Evolutionary conservation across 345 rosid genomes (phyloP).

Genomic region (Pugionium dolabratum): DNA sequence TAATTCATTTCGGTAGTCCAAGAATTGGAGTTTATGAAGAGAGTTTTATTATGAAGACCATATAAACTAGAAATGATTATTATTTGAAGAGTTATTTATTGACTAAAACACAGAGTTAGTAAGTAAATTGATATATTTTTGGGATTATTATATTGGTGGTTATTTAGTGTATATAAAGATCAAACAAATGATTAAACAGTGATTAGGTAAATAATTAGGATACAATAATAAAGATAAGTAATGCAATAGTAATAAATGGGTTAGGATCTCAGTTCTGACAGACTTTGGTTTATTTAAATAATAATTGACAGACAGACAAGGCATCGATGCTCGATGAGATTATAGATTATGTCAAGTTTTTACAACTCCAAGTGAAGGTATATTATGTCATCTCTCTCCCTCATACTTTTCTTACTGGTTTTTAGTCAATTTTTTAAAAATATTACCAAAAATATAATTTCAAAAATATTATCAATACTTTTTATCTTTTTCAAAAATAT

Average conservation of each 20-base stretch:
- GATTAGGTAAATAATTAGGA: constrained; percentile 24
- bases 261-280: constrained; percentile 38
- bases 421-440: no score
- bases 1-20: background rate
- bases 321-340: constrained; percentile 99
- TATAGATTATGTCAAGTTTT: constrained; percentile 96
- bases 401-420: background rate
- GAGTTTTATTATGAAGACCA: background rate
- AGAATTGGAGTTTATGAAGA: background rate
- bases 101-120: background rate
- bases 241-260: constrained; percentile 18
- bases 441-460: no score
- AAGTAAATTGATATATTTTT: background rate
- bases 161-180: constrained; percentile 8
- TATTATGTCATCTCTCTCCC: constrained; percentile 1
- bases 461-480: no score
- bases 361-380: constrained; percentile 99
- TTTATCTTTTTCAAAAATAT: no score
- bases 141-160: background rate
- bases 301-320: constrained; percentile 90
- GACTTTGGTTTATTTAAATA: constrained; percentile 11
- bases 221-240: constrained; percentile 24
- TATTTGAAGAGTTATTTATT: background rate
- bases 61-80: constrained; percentile 1
- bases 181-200: constrained; percentile 36